These are phyloP conservation scores for Debaryomyces sp. DNA, from an alignment of 1,139 yeast genomes.

Conservation along the genomic window DNA sequence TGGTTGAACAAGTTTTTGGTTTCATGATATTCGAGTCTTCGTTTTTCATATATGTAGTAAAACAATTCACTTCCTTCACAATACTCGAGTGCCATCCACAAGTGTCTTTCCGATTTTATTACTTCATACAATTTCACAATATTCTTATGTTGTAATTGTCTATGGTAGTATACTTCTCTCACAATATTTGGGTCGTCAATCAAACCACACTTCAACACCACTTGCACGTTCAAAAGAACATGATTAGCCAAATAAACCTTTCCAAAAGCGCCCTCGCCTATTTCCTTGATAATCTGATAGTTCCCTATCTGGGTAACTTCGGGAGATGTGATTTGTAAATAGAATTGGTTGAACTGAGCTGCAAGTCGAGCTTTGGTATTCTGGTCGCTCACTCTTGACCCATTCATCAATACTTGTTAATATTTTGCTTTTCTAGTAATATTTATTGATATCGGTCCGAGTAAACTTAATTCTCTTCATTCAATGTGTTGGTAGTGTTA, in stretches of 20 bases:
- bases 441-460: not conserved
- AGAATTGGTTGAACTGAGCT: slow-evolving; percentile 65
- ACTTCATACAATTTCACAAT: slow-evolving; percentile 87
- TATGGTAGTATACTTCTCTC: slow-evolving; percentile 86
- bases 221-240: slow-evolving; percentile 68
- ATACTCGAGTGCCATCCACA: slow-evolving; percentile 89
- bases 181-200: slow-evolving; percentile 87
- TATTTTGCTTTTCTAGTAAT: not conserved
- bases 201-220: slow-evolving; percentile 85
- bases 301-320: slow-evolving; percentile 71
- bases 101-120: slow-evolving; percentile 72
- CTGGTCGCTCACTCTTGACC: slow-evolving; percentile 27
- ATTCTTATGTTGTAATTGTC: slow-evolving; percentile 81
- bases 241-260: slow-evolving; percentile 86
- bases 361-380: slow-evolving; percentile 52
- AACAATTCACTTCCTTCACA: slow-evolving; percentile 89
- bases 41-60: slow-evolving; percentile 64
- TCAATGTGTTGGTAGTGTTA: not conserved
- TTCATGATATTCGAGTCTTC: slow-evolving; percentile 56
- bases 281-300: slow-evolving; percentile 66
- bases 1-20: slow-evolving; percentile 71
- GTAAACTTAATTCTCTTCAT: not conserved
- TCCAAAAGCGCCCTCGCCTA: slow-evolving; percentile 93
- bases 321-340: slow-evolving; percentile 54
- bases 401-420: slow-evolving; percentile 17